Base-by-base conservation (phyloP, 2,329 filamentous ascomycete genomes). In the Fusarium azukiicola region DNA sequence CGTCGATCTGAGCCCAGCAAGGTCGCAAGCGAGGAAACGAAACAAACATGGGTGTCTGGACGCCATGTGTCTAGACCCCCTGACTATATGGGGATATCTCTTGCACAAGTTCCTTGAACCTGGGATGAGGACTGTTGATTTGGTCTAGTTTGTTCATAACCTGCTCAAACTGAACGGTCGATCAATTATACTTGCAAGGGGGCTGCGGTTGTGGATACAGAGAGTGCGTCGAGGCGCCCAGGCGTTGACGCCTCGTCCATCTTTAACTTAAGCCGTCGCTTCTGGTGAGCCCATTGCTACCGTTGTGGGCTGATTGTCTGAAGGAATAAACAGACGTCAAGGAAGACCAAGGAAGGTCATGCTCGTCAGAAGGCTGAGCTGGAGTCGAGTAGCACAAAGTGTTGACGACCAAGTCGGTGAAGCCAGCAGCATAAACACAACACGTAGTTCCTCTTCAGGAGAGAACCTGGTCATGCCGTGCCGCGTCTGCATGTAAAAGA, bases 181-280 rank as follows among this genome's bases (percentile, higher is more conserved):
- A 54, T 54, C 50, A 32, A 32, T 8, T 27, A 7, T 21, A 47
- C 40, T 42, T 47, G 21, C 44, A 47, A 21, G 44, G 44, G 10
- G 16, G 27, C 27, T 38, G 17, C 32, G 44, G 44, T 58, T 38
- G 69, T 74, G 72, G 79, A 63, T 17, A 67, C 64, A 13, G 46
- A 58, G 17, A 49, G 46, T 73, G 66, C 78, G 40, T 68, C 74
- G 69, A 73, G 67, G 77, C 77, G 73, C 73, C 27, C 64, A 69
- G 54, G 42, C 67, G 52, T 69, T 67, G 50, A 77, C 78, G 73
- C 79, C 76, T 73, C 46, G 27, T 66, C 49, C 64, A 46, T 47
- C 72, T 75, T 56, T 50, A 38, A 54, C 75, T 68, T 61, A 52
- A 52, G 27, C 27, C 50, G 38, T 77, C 40, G 54, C 23, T n/a